phyloP scores from a whole-genome alignment of 768 basidiomycete genomes.

The Calocera cornea region DNA sequence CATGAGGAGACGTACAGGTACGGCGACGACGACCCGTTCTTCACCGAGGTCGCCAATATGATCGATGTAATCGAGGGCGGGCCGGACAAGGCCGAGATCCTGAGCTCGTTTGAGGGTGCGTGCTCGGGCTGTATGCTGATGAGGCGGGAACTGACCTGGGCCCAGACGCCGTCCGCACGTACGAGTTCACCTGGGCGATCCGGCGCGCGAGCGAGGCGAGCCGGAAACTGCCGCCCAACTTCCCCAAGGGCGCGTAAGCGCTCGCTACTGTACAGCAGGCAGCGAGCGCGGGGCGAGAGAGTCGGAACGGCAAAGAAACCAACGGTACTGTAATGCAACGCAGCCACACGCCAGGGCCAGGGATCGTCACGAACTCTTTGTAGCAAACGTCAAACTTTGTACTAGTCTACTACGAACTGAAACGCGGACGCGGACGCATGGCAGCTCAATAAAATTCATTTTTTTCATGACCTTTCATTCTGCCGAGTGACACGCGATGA shows the following conservation, averaged over 20 bases:
- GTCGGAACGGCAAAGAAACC: neutral
- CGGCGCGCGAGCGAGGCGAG: conserved; percentile 51
- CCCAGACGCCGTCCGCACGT: conserved; percentile 71
- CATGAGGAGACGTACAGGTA: conserved; percentile 55
- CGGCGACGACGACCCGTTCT: conserved; percentile 81
- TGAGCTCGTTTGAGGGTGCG: conserved; percentile 72
- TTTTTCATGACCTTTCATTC: neutral
- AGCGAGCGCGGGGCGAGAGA: neutral
- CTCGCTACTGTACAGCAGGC: neutral
- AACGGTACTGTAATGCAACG: too few relatives aligned
- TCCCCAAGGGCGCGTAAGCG: neutral
- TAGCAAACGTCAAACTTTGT: neutral
- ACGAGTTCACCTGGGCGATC: conserved; percentile 90
- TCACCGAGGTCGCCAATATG: conserved; percentile 81
- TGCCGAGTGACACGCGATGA: neutral
- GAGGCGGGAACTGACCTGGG: conserved; percentile 4
- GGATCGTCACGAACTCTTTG: neutral
- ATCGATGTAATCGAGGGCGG: conserved; percentile 82
- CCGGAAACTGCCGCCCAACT: neutral
- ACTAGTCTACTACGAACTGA: neutral
- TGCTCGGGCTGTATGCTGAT: conserved; percentile 1
- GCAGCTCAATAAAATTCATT: neutral
- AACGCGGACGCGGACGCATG: neutral
- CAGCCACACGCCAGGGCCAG: neutral
- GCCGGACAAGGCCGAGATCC: conserved; percentile 62